Percentiles rank a stretch among this genome's conserved stretches.
phyloP scores from a whole-genome alignment of 805 yeast genomes.

The Yamadazyma sp. region DNA sequence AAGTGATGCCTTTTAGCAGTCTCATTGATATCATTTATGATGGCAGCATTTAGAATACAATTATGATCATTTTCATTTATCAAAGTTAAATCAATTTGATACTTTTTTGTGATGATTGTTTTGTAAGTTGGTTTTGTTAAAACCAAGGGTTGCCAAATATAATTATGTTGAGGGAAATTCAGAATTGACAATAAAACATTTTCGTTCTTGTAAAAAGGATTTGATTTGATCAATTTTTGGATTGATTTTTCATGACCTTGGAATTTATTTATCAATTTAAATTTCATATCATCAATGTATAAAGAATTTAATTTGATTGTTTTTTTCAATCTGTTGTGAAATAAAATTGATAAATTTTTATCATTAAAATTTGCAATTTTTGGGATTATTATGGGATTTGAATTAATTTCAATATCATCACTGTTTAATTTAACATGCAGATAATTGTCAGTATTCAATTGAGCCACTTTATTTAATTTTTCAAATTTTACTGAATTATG shows the following conservation, averaged over 20 bases:
- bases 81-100: conserved; percentile 20
- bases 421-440: conserved; percentile 5
- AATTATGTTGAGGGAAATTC: conserved; percentile 36
- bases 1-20: conserved; percentile 25
- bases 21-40: conserved; percentile 31
- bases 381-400: conserved; percentile 19
- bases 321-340: conserved; percentile 37
- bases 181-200: conserved; percentile 35
- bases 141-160: conserved; percentile 40
- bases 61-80: conserved; percentile 2
- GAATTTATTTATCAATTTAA: conserved; percentile 43
- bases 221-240: conserved; percentile 60
- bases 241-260: conserved; percentile 89
- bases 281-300: conserved; percentile 9
- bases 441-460: conserved; percentile 8
- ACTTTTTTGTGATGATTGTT: conserved; percentile 33
- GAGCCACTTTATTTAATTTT: conserved; percentile 22
- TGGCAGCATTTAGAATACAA: conserved; percentile 27
- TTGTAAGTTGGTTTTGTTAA: conserved; percentile 15
- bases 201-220: conserved; percentile 24
- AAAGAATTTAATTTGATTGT: conserved; percentile 27
- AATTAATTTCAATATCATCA: conserved; percentile 4
- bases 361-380: conserved; percentile 12
- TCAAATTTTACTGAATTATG: conserved; percentile 50
- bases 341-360: conserved; percentile 18